These are phyloP conservation scores for Penicillium lagena DNA, from an alignment of 495 filamentous ascomycete species.

Conservation along the genomic window DNA sequence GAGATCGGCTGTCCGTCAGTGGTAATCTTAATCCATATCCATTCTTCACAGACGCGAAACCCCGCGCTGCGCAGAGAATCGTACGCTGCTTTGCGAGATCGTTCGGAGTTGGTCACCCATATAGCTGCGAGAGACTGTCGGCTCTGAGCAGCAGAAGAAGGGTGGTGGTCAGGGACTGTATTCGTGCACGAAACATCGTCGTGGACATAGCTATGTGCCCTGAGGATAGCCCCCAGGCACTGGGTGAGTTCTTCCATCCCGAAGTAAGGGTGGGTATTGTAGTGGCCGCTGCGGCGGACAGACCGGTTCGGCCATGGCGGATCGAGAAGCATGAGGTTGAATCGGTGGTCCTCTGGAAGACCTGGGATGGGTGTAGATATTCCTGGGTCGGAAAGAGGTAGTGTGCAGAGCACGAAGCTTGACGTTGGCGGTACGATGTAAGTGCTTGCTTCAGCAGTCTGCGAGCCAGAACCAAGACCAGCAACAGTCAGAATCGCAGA, in stretches of 20 bases:
- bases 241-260: constrained; percentile 24
- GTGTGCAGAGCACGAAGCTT: constrained; percentile 40
- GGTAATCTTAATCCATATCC: constrained; percentile 89
- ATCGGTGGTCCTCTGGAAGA: constrained; percentile 31
- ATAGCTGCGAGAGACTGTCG: constrained; percentile 46
- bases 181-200: neutral
- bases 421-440: constrained; percentile 45
- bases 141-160: constrained; percentile 2
- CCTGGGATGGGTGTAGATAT: constrained; percentile 17
- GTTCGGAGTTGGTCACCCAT: constrained; percentile 82
- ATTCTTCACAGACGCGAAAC: constrained; percentile 67
- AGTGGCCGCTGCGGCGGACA: constrained; percentile 62
- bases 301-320: constrained; percentile 95
- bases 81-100: constrained; percentile 52
- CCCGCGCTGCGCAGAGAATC: constrained; percentile 55
- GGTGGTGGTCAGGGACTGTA: neutral
- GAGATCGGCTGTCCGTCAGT: constrained; percentile 60
- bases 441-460: neutral
- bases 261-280: constrained; percentile 45
- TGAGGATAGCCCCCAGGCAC: constrained; percentile 22
- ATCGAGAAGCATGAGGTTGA: constrained; percentile 80
- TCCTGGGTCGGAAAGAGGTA: constrained; percentile 14
- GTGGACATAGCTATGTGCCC: constrained; percentile 14
- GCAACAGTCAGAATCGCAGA: constrained; percentile 14
- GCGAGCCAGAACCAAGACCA: neutral